Evolutionary conservation across 805 yeast species (phyloP).

Genomic region (Ogataea chonburiensis): DNA sequence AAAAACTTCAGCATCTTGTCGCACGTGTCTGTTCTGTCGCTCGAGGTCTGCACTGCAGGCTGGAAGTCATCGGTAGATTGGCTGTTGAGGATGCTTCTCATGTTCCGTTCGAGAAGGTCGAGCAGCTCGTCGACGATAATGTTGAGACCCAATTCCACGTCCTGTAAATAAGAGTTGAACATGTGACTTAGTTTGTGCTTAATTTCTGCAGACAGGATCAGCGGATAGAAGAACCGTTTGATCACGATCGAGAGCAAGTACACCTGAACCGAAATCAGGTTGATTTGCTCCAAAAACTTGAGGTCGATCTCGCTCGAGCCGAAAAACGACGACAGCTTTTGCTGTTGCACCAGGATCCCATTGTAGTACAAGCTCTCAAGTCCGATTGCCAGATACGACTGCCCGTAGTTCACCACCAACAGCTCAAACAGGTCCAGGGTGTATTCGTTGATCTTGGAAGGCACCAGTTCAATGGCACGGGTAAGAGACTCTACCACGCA

Average conservation of each 20-base stretch:
- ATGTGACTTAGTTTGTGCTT: constrained; percentile 18
- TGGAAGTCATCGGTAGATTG: constrained; percentile 66
- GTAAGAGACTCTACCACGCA: constrained; percentile 76
- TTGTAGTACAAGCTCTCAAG: constrained; percentile 61
- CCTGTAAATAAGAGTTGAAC: constrained; percentile 30
- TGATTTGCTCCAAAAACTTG: constrained; percentile 24
- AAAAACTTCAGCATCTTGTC: constrained; percentile 54
- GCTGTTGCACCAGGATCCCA: constrained; percentile 30
- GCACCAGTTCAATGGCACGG: constrained; percentile 70
- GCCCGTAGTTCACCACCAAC: constrained; percentile 66
- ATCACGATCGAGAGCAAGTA: constrained; percentile 68
- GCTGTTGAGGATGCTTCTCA: constrained; percentile 50
- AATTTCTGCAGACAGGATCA: constrained; percentile 40
- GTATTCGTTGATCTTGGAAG: constrained; percentile 58
- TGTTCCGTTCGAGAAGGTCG: constrained; percentile 49
- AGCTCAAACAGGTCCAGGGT: constrained; percentile 67
- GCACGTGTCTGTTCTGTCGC: constrained; percentile 70
- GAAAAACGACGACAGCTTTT: constrained; percentile 28
- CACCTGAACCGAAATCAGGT: constrained; percentile 35
- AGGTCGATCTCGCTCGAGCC: constrained; percentile 23
- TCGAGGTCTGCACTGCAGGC: constrained; percentile 34
- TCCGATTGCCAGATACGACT: constrained; percentile 70
- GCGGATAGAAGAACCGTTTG: constrained; percentile 72
- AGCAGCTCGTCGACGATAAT: constrained; percentile 59
- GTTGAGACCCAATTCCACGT: constrained; percentile 60